Conservation (phyloP, 2,329 filamentous ascomycete species). For the Penicillium expansum region DNA sequence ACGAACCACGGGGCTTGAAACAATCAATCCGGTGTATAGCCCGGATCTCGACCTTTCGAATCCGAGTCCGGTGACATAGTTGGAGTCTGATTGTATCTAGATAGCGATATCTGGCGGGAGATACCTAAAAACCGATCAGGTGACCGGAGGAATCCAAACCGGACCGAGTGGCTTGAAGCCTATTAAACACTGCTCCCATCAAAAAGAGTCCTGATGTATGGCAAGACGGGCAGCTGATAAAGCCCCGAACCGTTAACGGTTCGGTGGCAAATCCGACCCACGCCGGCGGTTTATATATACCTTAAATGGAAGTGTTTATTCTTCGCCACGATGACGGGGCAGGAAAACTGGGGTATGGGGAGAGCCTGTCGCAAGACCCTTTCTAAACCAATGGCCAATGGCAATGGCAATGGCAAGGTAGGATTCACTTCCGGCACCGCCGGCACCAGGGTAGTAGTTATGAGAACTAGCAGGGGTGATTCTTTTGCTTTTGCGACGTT, state of each 20-base stretch:
- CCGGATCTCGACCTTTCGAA: slow-evolving; percentile 11
- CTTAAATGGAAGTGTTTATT: slow-evolving; percentile 3
- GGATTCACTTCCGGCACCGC: not conserved
- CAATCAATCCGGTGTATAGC: slow-evolving; percentile 6
- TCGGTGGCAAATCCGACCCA: slow-evolving; percentile 11
- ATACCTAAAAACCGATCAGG: slow-evolving; percentile 22
- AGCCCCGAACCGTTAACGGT: slow-evolving; percentile 5
- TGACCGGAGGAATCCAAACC: slow-evolving; percentile 21
- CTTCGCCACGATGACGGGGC: not conserved
- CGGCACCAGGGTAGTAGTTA: not conserved
- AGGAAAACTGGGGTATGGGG: not conserved
- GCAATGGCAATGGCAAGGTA: not conserved
- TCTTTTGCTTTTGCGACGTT: not conserved
- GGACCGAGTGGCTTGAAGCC: slow-evolving; percentile 21
- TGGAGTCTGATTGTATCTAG: slow-evolving; percentile 12
- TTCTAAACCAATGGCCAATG: not conserved
- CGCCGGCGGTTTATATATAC: slow-evolving; percentile 7
- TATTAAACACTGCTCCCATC: slow-evolving; percentile 6
- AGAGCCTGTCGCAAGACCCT: not conserved
- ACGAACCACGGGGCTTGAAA: slow-evolving; percentile 9
- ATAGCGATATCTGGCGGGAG: slow-evolving; percentile 18
- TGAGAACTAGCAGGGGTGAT: not conserved
- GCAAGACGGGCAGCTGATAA: slow-evolving; percentile 8
- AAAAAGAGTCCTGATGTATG: not conserved
- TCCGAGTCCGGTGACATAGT: slow-evolving; percentile 14